phyloP scores from a whole-genome alignment of 2,329 filamentous ascomycete species.

The Periconia digitata region DNA sequence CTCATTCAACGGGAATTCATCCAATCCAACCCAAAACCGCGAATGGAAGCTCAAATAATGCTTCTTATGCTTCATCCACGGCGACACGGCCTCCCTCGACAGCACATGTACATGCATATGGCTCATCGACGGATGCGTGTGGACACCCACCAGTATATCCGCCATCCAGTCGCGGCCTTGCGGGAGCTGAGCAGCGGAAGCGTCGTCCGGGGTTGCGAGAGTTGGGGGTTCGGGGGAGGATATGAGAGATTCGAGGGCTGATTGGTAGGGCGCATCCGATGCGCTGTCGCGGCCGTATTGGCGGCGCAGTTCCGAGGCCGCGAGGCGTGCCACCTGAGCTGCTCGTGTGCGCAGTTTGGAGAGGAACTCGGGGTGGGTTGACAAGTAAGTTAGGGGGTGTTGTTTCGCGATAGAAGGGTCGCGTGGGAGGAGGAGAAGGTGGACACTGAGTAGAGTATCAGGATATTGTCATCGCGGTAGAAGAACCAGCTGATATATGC shows the following conservation, averaged over 20 bases:
- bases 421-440: conserved; percentile 85
- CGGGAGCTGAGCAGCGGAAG: conserved; percentile 52
- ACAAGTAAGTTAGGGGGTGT: conserved; percentile 78
- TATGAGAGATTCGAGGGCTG: conserved; percentile 55
- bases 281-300: conserved; percentile 65
- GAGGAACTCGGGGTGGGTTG: conserved; percentile 67
- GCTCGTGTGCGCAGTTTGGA: conserved; percentile 63
- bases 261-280: conserved; percentile 63
- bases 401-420: conserved; percentile 59
- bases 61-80: conserved; percentile 72
- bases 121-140: conserved; percentile 87
- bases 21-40: conserved; percentile 76
- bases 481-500: background rate
- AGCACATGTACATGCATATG: conserved; percentile 90
- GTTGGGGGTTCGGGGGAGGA: conserved; percentile 43
- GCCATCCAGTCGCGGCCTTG: conserved; percentile 74
- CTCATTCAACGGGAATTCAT: conserved; percentile 73
- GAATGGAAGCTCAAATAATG: conserved; percentile 94
- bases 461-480: too few relatives aligned
- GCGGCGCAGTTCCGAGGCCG: conserved; percentile 73
- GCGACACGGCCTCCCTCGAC: conserved; percentile 74
- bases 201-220: conserved; percentile 44
- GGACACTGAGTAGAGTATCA: conserved; percentile 67
- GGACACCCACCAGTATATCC: conserved; percentile 77
- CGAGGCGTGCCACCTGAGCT: conserved; percentile 62